Evolutionary conservation across 345 rosid genomes (phyloP).

Genomic region (Salix brachista): DNA sequence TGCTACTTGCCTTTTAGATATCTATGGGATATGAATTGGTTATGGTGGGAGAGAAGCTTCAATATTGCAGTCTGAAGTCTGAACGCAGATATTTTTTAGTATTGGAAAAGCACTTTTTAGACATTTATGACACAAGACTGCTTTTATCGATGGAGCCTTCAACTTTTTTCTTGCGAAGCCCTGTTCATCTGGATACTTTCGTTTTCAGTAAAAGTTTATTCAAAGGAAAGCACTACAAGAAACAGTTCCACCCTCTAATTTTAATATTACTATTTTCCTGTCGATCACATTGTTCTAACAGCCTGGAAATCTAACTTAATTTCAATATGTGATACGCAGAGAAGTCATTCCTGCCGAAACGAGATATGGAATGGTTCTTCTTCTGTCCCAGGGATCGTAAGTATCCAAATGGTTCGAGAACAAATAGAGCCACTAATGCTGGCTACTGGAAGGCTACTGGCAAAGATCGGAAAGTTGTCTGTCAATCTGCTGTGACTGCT

Average conservation of each 20-base stretch:
- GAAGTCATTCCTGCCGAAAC: constrained; percentile 67
- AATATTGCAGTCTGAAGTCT: constrained; percentile 4
- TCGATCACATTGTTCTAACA: background rate
- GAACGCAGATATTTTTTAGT: constrained; percentile 19
- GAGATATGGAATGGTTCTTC: constrained; percentile 94
- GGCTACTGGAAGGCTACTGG: constrained; percentile 98
- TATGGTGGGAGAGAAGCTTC: background rate
- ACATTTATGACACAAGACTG: background rate
- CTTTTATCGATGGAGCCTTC: constrained; percentile 17
- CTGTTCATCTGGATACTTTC: constrained; percentile 1
- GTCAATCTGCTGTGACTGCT: constrained; percentile 47
- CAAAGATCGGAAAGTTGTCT: constrained; percentile 65
- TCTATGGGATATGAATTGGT: background rate
- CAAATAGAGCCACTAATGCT: constrained; percentile 81
- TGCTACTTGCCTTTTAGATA: background rate
- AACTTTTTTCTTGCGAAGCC: constrained; percentile 14
- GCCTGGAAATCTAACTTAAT: background rate
- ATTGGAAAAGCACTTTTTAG: constrained; percentile 24
- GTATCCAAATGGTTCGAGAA: constrained; percentile 74
- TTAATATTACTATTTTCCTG: background rate
- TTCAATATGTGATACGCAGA: constrained; percentile 38
- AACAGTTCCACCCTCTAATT: background rate
- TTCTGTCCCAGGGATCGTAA: constrained; percentile 81
- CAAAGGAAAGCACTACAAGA: background rate
- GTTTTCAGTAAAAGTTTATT: background rate